Evolutionary conservation across 2,329 filamentous ascomycete genomes (phyloP), one percentile per base, ranked within the genome.

Genomic region (Aspergillus japonicus): DNA sequence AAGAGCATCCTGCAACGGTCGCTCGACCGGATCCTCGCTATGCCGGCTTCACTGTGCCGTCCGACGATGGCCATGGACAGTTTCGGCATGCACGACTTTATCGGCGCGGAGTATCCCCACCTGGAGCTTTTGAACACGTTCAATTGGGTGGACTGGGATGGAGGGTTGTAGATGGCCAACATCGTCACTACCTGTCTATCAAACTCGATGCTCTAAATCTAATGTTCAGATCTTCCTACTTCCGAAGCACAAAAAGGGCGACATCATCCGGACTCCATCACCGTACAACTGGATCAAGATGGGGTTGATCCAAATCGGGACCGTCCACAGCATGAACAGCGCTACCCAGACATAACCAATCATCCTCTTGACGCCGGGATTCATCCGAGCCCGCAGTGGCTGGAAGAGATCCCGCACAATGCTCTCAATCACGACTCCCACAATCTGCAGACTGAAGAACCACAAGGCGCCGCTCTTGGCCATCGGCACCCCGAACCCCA

Each of bases 281-380:
- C 14, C 7, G 29, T 56, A 62, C 21, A 67, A 50, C n/a, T 50
- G 33, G 2, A 61, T 35, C 29, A 67, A 21, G 52, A 68, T 63
- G 24, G 66, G 65, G 54, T 65, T 62, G 26, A 66, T 48, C 66
- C 66, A 68, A 3, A 65, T 62, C 1, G 66, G 65, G 11, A 60
- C 48, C 6, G 31, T 54, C 64, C 61, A 66, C 3, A 61, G 5
- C 29, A 68, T 47, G 29, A 68, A 67, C 7, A 14, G 7, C 6
- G 16, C 14, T 0, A 67, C 65, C 66, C 66, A 67, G 12, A 55
- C n/a, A 54, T 61, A 67, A 12, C 65, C 66, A 1, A 65, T 6
- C 1, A 19, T 48, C 6, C 35, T 47, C n/a, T 50, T 52, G 11
- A 48, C 10, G 10, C 54, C 14, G 1, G 26, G 21, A 14, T 23